A percentile compares a stretch with the other conserved stretches of the same genome.
Evolutionary conservation across 2,329 filamentous ascomycete species (phyloP).

Genomic region (Exserohilum rostratum): DNA sequence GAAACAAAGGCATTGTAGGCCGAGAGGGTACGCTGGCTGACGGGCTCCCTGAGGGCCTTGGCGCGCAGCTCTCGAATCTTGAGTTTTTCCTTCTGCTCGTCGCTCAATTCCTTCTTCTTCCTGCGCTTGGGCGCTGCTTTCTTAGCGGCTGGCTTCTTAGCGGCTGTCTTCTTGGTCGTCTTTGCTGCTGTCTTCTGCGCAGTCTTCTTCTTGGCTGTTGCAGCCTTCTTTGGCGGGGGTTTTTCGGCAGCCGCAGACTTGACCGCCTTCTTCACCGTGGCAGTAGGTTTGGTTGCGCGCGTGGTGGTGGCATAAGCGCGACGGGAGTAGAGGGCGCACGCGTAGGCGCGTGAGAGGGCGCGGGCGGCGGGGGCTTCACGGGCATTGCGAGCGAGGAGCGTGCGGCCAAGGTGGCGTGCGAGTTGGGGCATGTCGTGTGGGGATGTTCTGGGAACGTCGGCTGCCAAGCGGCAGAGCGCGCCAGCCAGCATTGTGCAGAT

Average conservation of each 20-base stretch:
- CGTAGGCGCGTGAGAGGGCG: conserved; percentile 35
- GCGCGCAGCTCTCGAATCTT: conserved; percentile 43
- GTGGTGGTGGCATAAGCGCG: conserved; percentile 46
- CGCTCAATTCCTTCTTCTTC: conserved; percentile 36
- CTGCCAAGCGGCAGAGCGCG: conserved; percentile 45
- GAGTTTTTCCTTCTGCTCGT: conserved; percentile 37
- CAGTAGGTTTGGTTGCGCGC: conserved; percentile 39
- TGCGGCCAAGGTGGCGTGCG: conserved; percentile 36
- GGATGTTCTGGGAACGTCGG: conserved; percentile 42
- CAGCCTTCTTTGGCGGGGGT: conserved; percentile 37
- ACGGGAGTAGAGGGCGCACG: conserved; percentile 24
- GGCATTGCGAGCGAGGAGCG: conserved; percentile 31
- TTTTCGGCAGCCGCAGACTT: conserved; percentile 32
- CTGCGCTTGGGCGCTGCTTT: conserved; percentile 12
- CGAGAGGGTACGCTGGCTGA: not conserved
- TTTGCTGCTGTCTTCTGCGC: conserved; percentile 22
- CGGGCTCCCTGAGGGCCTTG: conserved; percentile 47
- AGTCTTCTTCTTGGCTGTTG: conserved; percentile 31
- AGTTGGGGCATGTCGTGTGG: conserved; percentile 46
- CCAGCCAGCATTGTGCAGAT: conserved; percentile 42
- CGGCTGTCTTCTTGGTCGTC: conserved; percentile 18
- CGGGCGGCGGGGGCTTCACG: conserved; percentile 19
- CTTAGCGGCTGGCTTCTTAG: conserved; percentile 27
- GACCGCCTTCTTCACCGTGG: conserved; percentile 38
- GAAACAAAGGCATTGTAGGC: conserved; percentile 36